Percentiles rank a stretch among this genome's conserved stretches.
Conservation (phyloP, 2,329 filamentous ascomycete species). For the Venturia aucupariae region DNA sequence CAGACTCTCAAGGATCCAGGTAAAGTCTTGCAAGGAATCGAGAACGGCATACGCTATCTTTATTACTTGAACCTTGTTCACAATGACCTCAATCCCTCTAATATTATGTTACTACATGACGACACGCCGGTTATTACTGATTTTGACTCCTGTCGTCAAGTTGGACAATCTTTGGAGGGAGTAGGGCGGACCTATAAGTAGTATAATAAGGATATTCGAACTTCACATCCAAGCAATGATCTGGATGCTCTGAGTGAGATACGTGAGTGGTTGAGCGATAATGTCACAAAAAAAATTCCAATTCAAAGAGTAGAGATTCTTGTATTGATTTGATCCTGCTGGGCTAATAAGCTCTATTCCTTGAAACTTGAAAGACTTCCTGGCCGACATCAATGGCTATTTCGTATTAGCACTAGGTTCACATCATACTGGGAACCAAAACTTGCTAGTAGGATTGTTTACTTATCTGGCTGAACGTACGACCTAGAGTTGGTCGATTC, state of each 20-base stretch:
- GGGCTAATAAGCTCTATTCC: not conserved
- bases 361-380: too few relatives aligned
- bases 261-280: constrained; percentile 1
- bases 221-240: constrained; percentile 1
- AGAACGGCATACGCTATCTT: constrained; percentile 23
- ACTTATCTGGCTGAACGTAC: too few relatives aligned
- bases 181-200: not conserved
- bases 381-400: too few relatives aligned
- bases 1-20: not conserved
- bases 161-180: constrained; percentile 18
- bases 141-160: constrained; percentile 24
- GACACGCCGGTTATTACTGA: constrained; percentile 22
- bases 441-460: too few relatives aligned
- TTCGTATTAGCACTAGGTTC: too few relatives aligned
- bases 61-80: constrained; percentile 23
- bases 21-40: not conserved
- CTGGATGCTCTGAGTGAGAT: constrained; percentile 6
- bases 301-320: not conserved
- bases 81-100: constrained; percentile 26
- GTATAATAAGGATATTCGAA: too few relatives aligned
- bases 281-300: not conserved
- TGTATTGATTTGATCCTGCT: not conserved
- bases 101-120: constrained; percentile 24
- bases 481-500: too few relatives aligned
- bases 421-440: too few relatives aligned